Base-by-base conservation (phyloP, 1,284 basidiomycete species). In the Naganishia sp. region DNA sequence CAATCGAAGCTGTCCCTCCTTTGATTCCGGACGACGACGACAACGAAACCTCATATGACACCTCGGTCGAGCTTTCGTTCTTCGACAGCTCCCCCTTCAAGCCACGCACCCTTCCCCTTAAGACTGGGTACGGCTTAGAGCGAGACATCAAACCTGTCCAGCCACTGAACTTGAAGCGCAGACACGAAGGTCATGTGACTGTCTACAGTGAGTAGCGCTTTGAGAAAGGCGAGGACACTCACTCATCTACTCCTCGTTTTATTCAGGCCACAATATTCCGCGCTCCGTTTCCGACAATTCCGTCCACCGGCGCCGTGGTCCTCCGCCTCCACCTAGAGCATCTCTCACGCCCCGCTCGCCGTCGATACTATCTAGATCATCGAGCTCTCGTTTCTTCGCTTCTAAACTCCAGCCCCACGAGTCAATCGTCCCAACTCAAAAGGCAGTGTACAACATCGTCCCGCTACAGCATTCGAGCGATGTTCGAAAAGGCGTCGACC, bases 1-100 rank as follows among this genome's bases (percentile, higher is more conserved):
- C 45, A 15, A 28, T 51, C 4, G 58, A 51, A 23, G 58, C 50
- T 28, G 47, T 61, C 7, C 58, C 58, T 2, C 47, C 39, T 2
- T n/a, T 61, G 58, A 25, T 61, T 39, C 58, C 58, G 23, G 58
- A 61, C 47, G 35, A 39, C 13, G 58, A 51, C 47, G 58, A 28
- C 49, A 43, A 51, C 15, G 58, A 61, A 1, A 25, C 42, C 58
- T 61, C 58, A 6, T 61, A 50, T 35, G 47, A 51, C 18, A 35
- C 35, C 21, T 51, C 58, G 3, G 47, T 61, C 13, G 58, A 61
- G 23, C 35, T 61, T 7, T 61, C 58, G 3, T 51, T 51, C 58
- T 61, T 61, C 58, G 58, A 61, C 9, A 28, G 35, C 58, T 18
- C 58, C 13, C 10, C 46, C 21, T 17, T 45, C 32, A 39, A 21